Evolutionary conservation across 31 red algal species (phyloP).

Genomic region (Asparagopsis taxiformis): DNA sequence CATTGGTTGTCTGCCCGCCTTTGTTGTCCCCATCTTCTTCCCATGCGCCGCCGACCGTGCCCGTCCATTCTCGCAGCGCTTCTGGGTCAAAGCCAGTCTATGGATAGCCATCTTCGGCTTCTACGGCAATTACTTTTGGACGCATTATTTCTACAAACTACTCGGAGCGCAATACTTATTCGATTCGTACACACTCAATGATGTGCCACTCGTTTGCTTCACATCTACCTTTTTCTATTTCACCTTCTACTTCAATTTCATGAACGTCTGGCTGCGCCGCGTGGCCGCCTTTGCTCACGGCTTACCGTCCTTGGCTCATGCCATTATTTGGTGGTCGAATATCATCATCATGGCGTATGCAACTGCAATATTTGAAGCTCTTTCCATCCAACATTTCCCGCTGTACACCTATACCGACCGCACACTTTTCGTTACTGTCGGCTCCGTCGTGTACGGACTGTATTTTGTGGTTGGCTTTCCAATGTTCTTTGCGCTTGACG

Average conservation of each 20-base stretch:
- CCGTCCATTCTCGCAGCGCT: constrained; percentile 51
- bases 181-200: constrained; percentile 72
- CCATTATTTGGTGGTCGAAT: constrained; percentile 8
- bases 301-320: neutral
- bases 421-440: constrained; percentile 35
- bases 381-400: constrained; percentile 83
- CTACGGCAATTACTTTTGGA: constrained; percentile 96
- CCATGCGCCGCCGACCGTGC: constrained; percentile 32
- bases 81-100: constrained; percentile 73
- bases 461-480: constrained; percentile 98
- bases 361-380: constrained; percentile 76
- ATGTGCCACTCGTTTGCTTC: constrained; percentile 78
- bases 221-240: constrained; percentile 89
- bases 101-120: constrained; percentile 91
- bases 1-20: constrained; percentile 31
- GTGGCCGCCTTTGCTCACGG: neutral
- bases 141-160: constrained; percentile 95
- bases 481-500: constrained; percentile 81
- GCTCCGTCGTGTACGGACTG: constrained; percentile 81
- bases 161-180: constrained; percentile 86
- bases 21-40: constrained; percentile 47
- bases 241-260: constrained; percentile 78
- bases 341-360: constrained; percentile 64
- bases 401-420: constrained; percentile 62
- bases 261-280: constrained; percentile 51